These are phyloP conservation scores for Eucalyptus marginata DNA, from an alignment of 345 rosid genomes.

Conservation along the genomic window DNA sequence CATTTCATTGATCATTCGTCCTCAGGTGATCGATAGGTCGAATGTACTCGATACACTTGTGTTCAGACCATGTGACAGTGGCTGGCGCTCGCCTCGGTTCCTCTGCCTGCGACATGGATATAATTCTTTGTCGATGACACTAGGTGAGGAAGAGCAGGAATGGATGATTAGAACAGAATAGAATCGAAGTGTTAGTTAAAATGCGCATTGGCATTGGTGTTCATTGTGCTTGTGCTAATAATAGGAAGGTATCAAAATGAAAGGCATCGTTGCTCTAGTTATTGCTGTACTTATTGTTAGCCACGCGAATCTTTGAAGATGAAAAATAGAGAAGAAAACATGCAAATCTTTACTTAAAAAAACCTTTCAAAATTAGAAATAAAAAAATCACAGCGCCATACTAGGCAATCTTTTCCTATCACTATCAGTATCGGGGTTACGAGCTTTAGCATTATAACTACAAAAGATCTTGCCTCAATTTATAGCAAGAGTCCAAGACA, in stretches of 20 bases:
- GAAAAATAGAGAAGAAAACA: neutral
- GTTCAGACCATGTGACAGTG: neutral
- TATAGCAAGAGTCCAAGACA: neutral
- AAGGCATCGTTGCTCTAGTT: neutral
- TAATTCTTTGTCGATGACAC: neutral
- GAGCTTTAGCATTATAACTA: neutral
- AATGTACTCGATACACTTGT: neutral
- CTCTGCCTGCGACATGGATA: neutral
- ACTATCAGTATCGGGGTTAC: fast-evolving
- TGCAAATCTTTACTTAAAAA: neutral
- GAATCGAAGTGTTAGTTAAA: neutral
- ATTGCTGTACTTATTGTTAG: neutral
- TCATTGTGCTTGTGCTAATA: neutral
- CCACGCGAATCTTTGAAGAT: neutral
- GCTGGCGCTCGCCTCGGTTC: neutral
- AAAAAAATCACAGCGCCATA: no score
- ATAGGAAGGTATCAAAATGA: neutral
- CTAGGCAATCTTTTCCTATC: neutral
- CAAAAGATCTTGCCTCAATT: neutral
- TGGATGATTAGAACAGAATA: neutral
- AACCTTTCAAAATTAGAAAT: no score
- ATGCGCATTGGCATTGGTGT: neutral
- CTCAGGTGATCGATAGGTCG: neutral
- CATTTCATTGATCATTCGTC: neutral
- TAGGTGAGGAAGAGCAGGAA: neutral